A percentile compares a stretch with the other conserved stretches of the same genome.
phyloP scores from a whole-genome alignment of 2,329 filamentous ascomycete genomes.

The Trichoderma hamatum region DNA sequence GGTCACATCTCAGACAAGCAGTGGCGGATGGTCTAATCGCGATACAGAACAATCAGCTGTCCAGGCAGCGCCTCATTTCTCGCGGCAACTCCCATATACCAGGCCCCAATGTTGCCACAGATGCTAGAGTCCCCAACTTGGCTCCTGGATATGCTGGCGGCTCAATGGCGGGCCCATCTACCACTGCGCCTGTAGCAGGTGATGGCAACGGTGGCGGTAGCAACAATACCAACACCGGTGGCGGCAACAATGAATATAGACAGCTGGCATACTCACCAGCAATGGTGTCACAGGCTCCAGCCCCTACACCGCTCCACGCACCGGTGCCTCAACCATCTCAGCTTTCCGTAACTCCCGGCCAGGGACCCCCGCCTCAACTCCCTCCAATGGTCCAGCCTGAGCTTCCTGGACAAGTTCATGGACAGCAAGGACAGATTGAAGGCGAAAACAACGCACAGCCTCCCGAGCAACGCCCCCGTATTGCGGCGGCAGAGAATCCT shows the following conservation, averaged over 20 bases:
- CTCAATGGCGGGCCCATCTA: conserved; percentile 16
- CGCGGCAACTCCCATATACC: conserved; percentile 1
- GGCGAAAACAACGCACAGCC: conserved; percentile 22
- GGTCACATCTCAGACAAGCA: conserved; percentile 54
- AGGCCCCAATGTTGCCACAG: not conserved
- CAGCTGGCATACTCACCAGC: not conserved
- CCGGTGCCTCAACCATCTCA: conserved; percentile 10
- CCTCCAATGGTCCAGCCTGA: conserved; percentile 5
- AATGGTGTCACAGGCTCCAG: not conserved
- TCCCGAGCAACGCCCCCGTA: conserved; percentile 49
- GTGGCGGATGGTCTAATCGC: conserved; percentile 52
- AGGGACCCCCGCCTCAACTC: conserved; percentile 6
- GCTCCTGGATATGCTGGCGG: not conserved
- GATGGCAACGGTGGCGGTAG: conserved; percentile 4
- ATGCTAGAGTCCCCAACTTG: not conserved
- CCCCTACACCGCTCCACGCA: not conserved
- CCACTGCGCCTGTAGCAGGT: not conserved
- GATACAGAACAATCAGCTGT: conserved; percentile 50
- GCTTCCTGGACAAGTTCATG: not conserved
- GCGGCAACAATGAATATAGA: conserved; percentile 3
- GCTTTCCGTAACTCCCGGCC: not conserved
- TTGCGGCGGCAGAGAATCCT: conserved; percentile 50
- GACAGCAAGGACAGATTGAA: not conserved
- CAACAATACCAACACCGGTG: not conserved
- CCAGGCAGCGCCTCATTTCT: conserved; percentile 31